phyloP scores from a whole-genome alignment of 2,329 filamentous ascomycete genomes.

The Fusarium brachygibbosum region DNA sequence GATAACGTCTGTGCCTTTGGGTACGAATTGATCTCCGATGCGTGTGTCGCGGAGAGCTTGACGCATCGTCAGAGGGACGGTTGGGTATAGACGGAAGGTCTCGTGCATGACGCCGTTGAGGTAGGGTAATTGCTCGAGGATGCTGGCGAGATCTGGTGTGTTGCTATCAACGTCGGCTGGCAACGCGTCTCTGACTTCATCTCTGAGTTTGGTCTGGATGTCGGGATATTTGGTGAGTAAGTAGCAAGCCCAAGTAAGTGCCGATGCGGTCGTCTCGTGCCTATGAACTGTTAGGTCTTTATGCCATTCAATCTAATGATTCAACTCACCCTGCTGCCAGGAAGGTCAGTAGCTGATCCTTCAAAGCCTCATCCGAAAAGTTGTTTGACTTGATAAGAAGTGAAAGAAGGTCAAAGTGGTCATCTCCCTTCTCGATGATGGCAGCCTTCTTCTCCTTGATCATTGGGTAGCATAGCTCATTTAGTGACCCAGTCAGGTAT shows the following conservation, averaged over 20 bases:
- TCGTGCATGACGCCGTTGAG: constrained; percentile 79
- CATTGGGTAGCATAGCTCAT: constrained; percentile 33
- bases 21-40: constrained; percentile 70
- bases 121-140: constrained; percentile 75
- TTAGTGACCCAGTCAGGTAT: constrained; percentile 25
- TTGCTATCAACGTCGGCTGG: neutral
- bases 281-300: constrained; percentile 3
- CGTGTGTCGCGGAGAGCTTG: constrained; percentile 68
- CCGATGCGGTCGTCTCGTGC: constrained; percentile 42
- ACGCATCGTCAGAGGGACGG: constrained; percentile 75
- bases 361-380: constrained; percentile 65
- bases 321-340: constrained; percentile 55
- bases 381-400: constrained; percentile 65
- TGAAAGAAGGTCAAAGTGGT: constrained; percentile 74
- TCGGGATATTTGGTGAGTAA: constrained; percentile 36
- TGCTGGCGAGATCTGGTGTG: constrained; percentile 57
- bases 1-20: constrained; percentile 73
- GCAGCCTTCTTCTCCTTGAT: constrained; percentile 64
- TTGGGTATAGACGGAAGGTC: constrained; percentile 74
- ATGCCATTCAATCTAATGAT: accelerated
- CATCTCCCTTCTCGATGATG: constrained; percentile 58
- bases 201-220: constrained; percentile 33
- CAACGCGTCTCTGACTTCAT: constrained; percentile 23
- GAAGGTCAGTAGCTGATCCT: constrained; percentile 69
- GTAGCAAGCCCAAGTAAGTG: constrained; percentile 42